A percentile compares a stretch with the other conserved stretches of the same genome.
phyloP scores from a whole-genome alignment of 202 grass and related monocot genomes.

The Elaeis oleifera region DNA sequence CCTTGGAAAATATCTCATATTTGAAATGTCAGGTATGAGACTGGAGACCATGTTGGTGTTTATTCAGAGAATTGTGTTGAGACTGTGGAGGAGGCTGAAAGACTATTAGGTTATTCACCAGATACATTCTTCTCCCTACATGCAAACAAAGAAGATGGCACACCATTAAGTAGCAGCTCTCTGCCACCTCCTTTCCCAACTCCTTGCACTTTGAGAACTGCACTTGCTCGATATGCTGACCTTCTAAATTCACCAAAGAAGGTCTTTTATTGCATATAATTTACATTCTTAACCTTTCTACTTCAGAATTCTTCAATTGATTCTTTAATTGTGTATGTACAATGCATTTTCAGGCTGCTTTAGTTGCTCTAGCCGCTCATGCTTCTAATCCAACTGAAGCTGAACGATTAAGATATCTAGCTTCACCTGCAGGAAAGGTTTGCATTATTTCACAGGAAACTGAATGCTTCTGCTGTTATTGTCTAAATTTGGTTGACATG shows the following conservation, averaged over 20 bases:
- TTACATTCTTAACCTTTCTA: background rate
- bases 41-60: constrained; percentile 64
- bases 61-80: constrained; percentile 52
- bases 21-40: constrained; percentile 35
- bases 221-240: constrained; percentile 56
- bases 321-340: constrained; percentile 9
- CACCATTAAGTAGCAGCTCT: constrained; percentile 34
- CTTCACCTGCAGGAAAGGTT: constrained; percentile 70
- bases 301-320: constrained; percentile 6
- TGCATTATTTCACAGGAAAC: constrained; percentile 6
- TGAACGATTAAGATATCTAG: constrained; percentile 42
- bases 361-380: constrained; percentile 47
- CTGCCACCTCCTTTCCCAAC: constrained; percentile 48
- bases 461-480: constrained; percentile 1
- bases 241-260: constrained; percentile 60
- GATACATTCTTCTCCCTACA: constrained; percentile 54
- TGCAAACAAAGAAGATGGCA: constrained; percentile 58
- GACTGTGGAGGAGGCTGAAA: constrained; percentile 47
- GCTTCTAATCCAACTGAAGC: constrained; percentile 51
- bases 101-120: constrained; percentile 44
- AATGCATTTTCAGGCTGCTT: constrained; percentile 34
- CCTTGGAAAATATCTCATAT: background rate
- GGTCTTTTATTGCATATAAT: constrained; percentile 16
- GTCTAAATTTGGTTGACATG: constrained; percentile 16
- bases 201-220: constrained; percentile 50